A percentile compares a stretch with the other conserved stretches of the same genome.
phyloP scores from a whole-genome alignment of 768 basidiomycete species.

The Lactifluus echinatus region DNA sequence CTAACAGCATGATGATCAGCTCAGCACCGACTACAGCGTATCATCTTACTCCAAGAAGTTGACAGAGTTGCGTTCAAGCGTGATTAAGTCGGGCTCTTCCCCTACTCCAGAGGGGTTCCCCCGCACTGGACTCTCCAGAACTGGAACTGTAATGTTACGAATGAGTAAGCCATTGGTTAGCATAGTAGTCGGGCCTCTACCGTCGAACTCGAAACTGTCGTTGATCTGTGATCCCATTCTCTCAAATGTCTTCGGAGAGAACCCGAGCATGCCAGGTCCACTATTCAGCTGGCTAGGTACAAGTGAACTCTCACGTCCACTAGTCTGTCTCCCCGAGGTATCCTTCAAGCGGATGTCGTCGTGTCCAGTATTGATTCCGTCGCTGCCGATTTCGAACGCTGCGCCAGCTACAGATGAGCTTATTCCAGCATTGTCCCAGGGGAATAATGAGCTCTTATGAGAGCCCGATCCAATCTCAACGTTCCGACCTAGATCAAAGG shows the following conservation, averaged over 20 bases:
- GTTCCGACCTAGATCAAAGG: constrained; percentile 35
- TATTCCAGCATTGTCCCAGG: constrained; percentile 72
- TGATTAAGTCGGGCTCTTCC: constrained; percentile 46
- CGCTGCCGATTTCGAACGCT: constrained; percentile 32
- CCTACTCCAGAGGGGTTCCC: constrained; percentile 39
- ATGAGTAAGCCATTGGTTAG: constrained; percentile 4
- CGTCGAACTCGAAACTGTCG: constrained; percentile 61
- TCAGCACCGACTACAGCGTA: neutral
- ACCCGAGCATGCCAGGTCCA: constrained; percentile 29
- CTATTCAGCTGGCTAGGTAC: constrained; percentile 23
- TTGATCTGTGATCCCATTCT: constrained; percentile 33
- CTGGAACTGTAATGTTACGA: constrained; percentile 24
- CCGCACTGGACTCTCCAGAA: constrained; percentile 22
- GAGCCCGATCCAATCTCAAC: constrained; percentile 39
- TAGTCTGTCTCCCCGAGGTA: constrained; percentile 34
- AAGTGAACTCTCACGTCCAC: constrained; percentile 52
- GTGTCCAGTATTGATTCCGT: constrained; percentile 40
- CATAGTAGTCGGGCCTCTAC: constrained; percentile 32
- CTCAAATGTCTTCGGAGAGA: constrained; percentile 43
- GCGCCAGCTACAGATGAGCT: constrained; percentile 46
- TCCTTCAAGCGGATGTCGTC: constrained; percentile 47
- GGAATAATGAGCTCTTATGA: constrained; percentile 64
- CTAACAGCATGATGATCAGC: constrained; percentile 29
- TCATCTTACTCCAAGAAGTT: constrained; percentile 68
- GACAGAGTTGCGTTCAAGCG: constrained; percentile 66